Evolutionary conservation across 352 stramenopile species (phyloP), one percentile per base, ranked within the genome.

Genomic region (Pilasporangium apinafurcum): DNA sequence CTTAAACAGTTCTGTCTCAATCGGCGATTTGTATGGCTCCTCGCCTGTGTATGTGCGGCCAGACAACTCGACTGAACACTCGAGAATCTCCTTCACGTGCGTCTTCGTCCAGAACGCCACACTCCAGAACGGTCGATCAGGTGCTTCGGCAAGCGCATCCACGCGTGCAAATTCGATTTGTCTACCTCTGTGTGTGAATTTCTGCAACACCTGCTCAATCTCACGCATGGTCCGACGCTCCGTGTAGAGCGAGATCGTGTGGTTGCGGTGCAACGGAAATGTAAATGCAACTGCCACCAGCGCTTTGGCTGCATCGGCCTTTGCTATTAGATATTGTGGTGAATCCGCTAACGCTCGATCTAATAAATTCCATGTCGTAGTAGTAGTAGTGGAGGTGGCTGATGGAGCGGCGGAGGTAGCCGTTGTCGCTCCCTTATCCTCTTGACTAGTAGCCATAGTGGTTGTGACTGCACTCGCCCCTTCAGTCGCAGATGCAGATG

Each of bases 251-350:
- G 58, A 55, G 24, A 62, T 65, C 24, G 56, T 66, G 24, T 51
- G 59, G 7, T 55, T 56, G 16, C 62, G 63, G 44, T 85, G 72
- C 17, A 85, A 42, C 9, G 72, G 72, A 31, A 85, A 85, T 20
- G 65, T 78, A 39, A 70, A 81, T 0, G 69, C 53, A 22, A 68
- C 54, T 17, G 69, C 52, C 5, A 68, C 56, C 6, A 85, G 38
- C 37, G 65, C 67, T 29, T 79, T 83, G 9, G 66, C 69, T n/a
- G 72, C 72, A 31, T 85, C 72, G 4, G 66, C 44, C 28, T 79
- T 57, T 1, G 66, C 49, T 52, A 85, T 85, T 31, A 82, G 35
- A 33, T 83, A 83, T 28, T 81, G 28, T 2, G 38, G 58, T 17
- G 69, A 63, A 35, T 45, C 57, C 10, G 57, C 67, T 27, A 85